These are phyloP conservation scores for Coniochaeta pulveracea DNA, from an alignment of 2,329 filamentous ascomycete species.

Conservation along the genomic window DNA sequence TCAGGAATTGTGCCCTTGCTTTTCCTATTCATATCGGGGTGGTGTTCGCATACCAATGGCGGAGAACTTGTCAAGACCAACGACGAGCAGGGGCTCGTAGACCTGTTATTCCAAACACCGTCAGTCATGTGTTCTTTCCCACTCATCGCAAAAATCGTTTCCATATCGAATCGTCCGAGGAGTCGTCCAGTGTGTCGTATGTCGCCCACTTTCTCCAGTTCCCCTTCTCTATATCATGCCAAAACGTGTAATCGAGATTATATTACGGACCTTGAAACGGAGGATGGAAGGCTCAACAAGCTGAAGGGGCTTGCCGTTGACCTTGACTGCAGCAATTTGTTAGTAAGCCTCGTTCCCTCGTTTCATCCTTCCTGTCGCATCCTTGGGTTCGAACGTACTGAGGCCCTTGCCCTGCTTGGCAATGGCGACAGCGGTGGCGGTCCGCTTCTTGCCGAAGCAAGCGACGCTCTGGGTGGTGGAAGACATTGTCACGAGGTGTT, in stretches of 20 bases:
- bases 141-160: background rate
- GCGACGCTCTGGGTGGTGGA: conserved; percentile 74
- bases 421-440: conserved; percentile 84
- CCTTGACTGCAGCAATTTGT: conserved; percentile 52
- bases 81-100: conserved; percentile 96
- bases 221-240: conserved; percentile 8
- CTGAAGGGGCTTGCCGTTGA: conserved; percentile 92
- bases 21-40: background rate
- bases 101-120: conserved; percentile 39
- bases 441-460: conserved; percentile 99
- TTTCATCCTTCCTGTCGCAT: too few relatives aligned
- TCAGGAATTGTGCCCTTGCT: too few relatives aligned
- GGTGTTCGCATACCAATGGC: conserved; percentile 5
- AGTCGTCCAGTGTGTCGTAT: too few relatives aligned
- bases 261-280: conserved; percentile 73
- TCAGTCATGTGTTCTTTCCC: conserved; percentile 6
- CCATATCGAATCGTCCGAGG: background rate
- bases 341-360: background rate
- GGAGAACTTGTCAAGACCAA: conserved; percentile 70
- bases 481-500: conserved; percentile 43
- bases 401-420: conserved; percentile 44
- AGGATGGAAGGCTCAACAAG: conserved; percentile 95
- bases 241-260: background rate
- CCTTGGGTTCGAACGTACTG: conserved; percentile 2
- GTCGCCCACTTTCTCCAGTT: too few relatives aligned